Conservation (phyloP, 2,329 filamentous ascomycete species). For the Ascochyta clinopodiicola region DNA sequence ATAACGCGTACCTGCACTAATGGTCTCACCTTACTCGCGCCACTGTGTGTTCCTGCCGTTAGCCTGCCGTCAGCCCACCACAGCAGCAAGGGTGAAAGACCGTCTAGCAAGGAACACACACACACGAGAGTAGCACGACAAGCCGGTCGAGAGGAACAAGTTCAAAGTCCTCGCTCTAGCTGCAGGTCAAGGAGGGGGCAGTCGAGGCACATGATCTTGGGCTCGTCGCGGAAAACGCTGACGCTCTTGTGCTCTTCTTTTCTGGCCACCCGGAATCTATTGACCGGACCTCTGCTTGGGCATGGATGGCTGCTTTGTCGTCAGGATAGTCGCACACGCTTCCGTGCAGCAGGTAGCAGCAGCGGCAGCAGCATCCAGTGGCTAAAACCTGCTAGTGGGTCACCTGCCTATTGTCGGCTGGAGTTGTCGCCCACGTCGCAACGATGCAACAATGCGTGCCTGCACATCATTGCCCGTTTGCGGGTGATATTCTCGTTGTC, state of each 20-base stretch:
- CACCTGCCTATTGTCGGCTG: constrained; percentile 5
- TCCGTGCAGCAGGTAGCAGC: not conserved
- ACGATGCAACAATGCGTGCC: constrained; percentile 8
- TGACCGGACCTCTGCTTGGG: not conserved
- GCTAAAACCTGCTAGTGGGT: not conserved
- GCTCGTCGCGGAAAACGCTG: not conserved
- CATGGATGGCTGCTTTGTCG: no score
- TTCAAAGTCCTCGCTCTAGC: not conserved
- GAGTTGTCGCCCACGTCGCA: not conserved
- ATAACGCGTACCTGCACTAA: constrained; percentile 21
- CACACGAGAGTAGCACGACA: not conserved
- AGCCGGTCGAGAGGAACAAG: not conserved
- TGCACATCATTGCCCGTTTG: constrained; percentile 12
- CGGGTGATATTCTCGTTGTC: no score
- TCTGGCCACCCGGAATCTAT: not conserved
- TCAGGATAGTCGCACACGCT: no score
- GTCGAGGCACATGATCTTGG: constrained; percentile 1
- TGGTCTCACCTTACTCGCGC: constrained; percentile 12
- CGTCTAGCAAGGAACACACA: not conserved
- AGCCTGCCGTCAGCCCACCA: constrained; percentile 9
- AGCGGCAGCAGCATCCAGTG: not conserved
- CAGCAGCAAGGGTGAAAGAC: not conserved
- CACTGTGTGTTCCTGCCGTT: constrained; percentile 7
- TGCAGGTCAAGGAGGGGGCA: no score
- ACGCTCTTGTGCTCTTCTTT: not conserved